These are phyloP conservation scores for Backusella sp. DNA, from an alignment of 192 early-diverging fungal genomes.

Conservation along the genomic window DNA sequence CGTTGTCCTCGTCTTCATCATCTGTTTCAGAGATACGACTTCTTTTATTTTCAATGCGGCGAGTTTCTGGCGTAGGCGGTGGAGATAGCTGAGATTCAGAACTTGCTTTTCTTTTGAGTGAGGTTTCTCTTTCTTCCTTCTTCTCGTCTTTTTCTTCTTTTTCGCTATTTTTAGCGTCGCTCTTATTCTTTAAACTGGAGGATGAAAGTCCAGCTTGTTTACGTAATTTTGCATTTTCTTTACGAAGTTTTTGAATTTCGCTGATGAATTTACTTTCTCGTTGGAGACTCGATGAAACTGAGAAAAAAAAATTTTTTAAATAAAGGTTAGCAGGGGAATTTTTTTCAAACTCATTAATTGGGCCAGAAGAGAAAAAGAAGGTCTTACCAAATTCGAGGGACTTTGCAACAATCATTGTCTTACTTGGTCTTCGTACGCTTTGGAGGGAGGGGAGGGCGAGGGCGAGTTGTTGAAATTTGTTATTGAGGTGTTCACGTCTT, in stretches of 20 bases:
- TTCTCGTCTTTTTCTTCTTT: neutral
- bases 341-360: slow-evolving; percentile 7
- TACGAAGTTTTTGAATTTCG: slow-evolving; percentile 25
- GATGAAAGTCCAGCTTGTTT: slow-evolving; percentile 21
- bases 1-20: neutral
- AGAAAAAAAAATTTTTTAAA: neutral
- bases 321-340: neutral
- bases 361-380: slow-evolving; percentile 19
- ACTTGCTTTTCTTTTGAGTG: slow-evolving; percentile 15
- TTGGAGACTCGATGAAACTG: slow-evolving; percentile 19
- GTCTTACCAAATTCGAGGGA: slow-evolving; percentile 68
- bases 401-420: slow-evolving; percentile 78
- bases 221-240: slow-evolving; percentile 24
- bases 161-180: neutral
- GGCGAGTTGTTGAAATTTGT: slow-evolving; percentile 79
- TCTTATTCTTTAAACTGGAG: neutral
- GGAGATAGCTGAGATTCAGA: slow-evolving; percentile 11
- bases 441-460: slow-evolving; percentile 73
- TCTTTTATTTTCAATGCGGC: neutral
- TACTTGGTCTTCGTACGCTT: slow-evolving; percentile 74
- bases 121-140: neutral
- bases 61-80: slow-evolving; percentile 14
- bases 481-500: slow-evolving; percentile 76
- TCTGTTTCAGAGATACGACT: neutral
- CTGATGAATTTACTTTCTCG: slow-evolving; percentile 19